Evolutionary conservation across 2,329 filamentous ascomycete species (phyloP).

Genomic region (Mycosphaerella sp.): DNA sequence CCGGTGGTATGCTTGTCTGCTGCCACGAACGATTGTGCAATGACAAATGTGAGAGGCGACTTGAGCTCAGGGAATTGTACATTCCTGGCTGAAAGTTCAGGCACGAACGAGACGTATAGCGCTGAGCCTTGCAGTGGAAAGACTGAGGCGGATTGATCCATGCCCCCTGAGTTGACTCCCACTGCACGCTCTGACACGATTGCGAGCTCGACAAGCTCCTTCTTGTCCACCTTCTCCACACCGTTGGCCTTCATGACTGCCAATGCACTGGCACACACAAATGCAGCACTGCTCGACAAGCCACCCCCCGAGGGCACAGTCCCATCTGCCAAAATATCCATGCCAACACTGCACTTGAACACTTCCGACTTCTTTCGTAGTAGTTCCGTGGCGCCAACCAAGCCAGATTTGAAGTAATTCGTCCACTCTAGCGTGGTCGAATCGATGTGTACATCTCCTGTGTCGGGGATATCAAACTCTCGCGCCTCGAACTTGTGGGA

Average conservation of each 20-base stretch:
- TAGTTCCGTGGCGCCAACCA: constrained; percentile 73
- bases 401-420: constrained; percentile 95
- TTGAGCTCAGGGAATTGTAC: constrained; percentile 75
- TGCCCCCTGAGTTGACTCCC: constrained; percentile 93
- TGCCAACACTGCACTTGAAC: constrained; percentile 61
- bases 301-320: constrained; percentile 89
- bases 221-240: constrained; percentile 74
- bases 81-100: constrained; percentile 66
- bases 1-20: constrained; percentile 93
- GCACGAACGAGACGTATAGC: constrained; percentile 84
- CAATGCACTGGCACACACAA: constrained; percentile 83
- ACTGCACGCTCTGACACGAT: constrained; percentile 92
- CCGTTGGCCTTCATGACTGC: constrained; percentile 84
- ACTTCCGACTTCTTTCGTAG: constrained; percentile 59
- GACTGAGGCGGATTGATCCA: constrained; percentile 96
- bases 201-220: constrained; percentile 81
- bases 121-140: constrained; percentile 82
- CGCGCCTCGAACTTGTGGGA: constrained; percentile 66
- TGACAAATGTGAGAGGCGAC: constrained; percentile 82
- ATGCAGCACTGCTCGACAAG: constrained; percentile 86
- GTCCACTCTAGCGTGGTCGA: constrained; percentile 84
- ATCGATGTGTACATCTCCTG: constrained; percentile 61
- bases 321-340: constrained; percentile 86
- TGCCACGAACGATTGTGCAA: constrained; percentile 88
- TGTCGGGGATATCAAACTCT: constrained; percentile 64